phyloP scores from a whole-genome alignment of 352 stramenopile genomes.

The Phytopythium oedochilum region DNA sequence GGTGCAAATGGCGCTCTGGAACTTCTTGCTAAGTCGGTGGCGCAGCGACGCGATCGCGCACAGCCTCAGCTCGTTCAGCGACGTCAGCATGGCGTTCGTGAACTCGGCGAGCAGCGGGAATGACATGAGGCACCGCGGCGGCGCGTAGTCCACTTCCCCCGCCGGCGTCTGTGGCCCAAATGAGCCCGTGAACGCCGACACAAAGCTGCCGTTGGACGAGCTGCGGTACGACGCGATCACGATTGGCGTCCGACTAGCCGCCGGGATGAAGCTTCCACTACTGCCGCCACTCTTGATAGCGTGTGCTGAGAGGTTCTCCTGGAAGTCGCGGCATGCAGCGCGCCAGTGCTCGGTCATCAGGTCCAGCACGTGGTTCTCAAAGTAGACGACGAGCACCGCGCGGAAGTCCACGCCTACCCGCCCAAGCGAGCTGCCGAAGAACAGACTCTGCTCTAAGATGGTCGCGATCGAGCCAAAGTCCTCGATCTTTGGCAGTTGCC shows the following conservation, averaged over 20 bases:
- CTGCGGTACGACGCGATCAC: slow-evolving; percentile 69
- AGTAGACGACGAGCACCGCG: slow-evolving; percentile 73
- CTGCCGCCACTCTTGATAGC: slow-evolving; percentile 15
- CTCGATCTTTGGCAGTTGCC: slow-evolving; percentile 80
- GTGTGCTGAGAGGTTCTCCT: slow-evolving; percentile 47
- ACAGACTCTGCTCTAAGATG: slow-evolving; percentile 80
- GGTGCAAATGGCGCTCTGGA: slow-evolving; percentile 42
- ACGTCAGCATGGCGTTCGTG: slow-evolving; percentile 74
- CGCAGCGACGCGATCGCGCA: slow-evolving; percentile 65
- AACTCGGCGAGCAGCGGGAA: slow-evolving; percentile 85
- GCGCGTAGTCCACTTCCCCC: slow-evolving; percentile 47
- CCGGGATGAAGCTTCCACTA: slow-evolving; percentile 13
- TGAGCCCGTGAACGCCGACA: slow-evolving; percentile 6
- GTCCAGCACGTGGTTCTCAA: slow-evolving; percentile 74
- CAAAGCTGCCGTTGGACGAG: slow-evolving; percentile 9
- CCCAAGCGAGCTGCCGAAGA: slow-evolving; percentile 77
- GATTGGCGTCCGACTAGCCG: slow-evolving; percentile 51
- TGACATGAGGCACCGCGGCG: slow-evolving; percentile 78
- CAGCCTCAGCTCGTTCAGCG: slow-evolving; percentile 82
- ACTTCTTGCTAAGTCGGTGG: slow-evolving; percentile 46
- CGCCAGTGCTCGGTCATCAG: slow-evolving; percentile 61
- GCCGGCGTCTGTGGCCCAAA: neutral
- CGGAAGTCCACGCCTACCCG: slow-evolving; percentile 82
- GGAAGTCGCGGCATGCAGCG: slow-evolving; percentile 52
- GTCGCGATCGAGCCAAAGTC: slow-evolving; percentile 80